Percentiles rank a stretch among this genome's conserved stretches.
Conservation (phyloP, 1,284 basidiomycete species). For the Rhodotorula glutinis region DNA sequence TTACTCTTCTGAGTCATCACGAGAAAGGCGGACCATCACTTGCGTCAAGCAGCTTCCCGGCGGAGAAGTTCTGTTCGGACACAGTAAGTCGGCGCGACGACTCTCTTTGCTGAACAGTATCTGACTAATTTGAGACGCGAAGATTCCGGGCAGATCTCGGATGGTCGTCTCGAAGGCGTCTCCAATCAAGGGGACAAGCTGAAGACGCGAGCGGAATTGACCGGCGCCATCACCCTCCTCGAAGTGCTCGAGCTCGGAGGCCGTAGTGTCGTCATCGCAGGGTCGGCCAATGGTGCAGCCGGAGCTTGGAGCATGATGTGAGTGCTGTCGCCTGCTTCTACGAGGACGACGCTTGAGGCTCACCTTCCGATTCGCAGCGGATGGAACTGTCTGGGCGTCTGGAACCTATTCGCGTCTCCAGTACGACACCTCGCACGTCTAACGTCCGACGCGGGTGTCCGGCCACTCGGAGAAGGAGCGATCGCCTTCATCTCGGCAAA, state of each 20-base stretch:
- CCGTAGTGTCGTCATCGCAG: constrained; percentile 58
- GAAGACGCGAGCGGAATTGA: background rate
- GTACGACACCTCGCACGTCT: constrained; percentile 62
- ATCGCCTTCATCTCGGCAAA: constrained; percentile 32
- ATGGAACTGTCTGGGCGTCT: constrained; percentile 62
- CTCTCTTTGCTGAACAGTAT: background rate
- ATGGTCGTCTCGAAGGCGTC: no score
- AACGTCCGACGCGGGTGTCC: constrained; percentile 33
- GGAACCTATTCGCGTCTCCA: constrained; percentile 66
- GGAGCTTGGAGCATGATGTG: constrained; percentile 66
- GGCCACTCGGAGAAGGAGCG: constrained; percentile 7
- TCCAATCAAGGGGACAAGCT: background rate
- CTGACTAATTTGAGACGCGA: no score
- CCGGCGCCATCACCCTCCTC: constrained; percentile 27
- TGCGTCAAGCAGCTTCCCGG: background rate
- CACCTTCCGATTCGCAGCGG: constrained; percentile 52
- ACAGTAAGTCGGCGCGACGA: constrained; percentile 4
- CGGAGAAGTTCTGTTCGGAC: constrained; percentile 5
- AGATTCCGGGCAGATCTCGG: no score
- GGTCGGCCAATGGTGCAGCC: constrained; percentile 69
- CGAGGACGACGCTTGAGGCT: background rate
- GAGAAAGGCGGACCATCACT: background rate
- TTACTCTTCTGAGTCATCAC: no score
- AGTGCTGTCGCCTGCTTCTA: background rate
- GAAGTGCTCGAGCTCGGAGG: constrained; percentile 15